Evolutionary conservation across 345 rosid species (phyloP).

Genomic region (Euphorbia peplus): DNA sequence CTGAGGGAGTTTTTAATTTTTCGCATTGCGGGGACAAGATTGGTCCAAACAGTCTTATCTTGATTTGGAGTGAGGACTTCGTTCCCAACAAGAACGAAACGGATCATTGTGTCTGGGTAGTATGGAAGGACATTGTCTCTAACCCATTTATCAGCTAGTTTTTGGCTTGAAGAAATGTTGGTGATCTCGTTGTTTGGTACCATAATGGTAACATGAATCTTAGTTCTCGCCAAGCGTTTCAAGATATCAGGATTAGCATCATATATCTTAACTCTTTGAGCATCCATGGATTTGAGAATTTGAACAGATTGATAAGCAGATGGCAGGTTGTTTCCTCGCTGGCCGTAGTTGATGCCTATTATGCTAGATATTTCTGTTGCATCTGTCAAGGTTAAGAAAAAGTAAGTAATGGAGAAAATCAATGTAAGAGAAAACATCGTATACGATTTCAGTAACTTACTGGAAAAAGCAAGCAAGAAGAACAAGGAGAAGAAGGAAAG

Average conservation of each 20-base stretch:
- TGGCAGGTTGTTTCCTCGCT: slow-evolving; percentile 55
- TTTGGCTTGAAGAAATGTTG: slow-evolving; percentile 39
- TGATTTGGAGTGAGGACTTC: slow-evolving; percentile 51
- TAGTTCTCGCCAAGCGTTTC: slow-evolving; percentile 43
- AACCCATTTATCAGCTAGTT: slow-evolving; percentile 47
- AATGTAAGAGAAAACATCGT: background rate
- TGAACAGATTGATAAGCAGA: slow-evolving; percentile 47
- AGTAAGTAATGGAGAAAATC: background rate
- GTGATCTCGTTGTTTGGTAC: slow-evolving; percentile 57
- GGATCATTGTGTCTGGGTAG: slow-evolving; percentile 52
- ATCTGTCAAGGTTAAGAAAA: slow-evolving; percentile 22
- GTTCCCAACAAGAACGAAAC: slow-evolving; percentile 62
- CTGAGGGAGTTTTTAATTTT: slow-evolving; percentile 44
- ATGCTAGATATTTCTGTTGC: slow-evolving; percentile 30
- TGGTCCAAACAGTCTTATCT: slow-evolving; percentile 38
- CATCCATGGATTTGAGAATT: slow-evolving; percentile 43
- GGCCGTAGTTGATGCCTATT: slow-evolving; percentile 51
- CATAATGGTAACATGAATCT: slow-evolving; percentile 58
- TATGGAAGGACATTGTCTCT: slow-evolving; percentile 42
- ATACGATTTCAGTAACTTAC: slow-evolving; percentile 15
- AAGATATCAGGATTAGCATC: slow-evolving; percentile 55
- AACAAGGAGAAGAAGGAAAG: slow-evolving; percentile 15
- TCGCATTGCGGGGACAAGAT: slow-evolving; percentile 68
- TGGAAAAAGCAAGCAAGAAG: slow-evolving; percentile 17
- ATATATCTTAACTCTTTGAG: slow-evolving; percentile 55